Evolutionary conservation across 805 yeast species (phyloP), one percentile per base, ranked within the genome.

Genomic region (Sugiyamaella smithiae): DNA sequence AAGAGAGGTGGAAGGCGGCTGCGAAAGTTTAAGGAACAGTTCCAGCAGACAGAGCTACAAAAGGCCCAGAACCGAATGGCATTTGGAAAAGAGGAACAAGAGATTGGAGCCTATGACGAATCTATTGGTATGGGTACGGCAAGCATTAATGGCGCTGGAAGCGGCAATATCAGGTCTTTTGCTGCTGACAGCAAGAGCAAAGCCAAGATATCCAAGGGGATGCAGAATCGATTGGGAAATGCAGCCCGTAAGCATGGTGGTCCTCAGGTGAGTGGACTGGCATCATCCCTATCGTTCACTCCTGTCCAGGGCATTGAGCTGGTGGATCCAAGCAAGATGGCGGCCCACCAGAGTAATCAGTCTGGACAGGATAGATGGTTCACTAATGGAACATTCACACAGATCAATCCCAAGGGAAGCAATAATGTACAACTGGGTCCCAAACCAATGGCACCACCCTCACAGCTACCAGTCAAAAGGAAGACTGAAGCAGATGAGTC

Each of bases 1-100:
- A 86, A 83, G 57, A 73, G 99, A 58, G 97, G 95, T 1, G 99
- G 99, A 0, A 72, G 81, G 55, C 70, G 91, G 48, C 75, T 85
- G 57, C 73, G 96, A 44, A 89, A 88, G 65, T 76, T 80, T 70
- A 88, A 87, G 64, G 86, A 88, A 61, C 81, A 86, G 60, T 82
- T 84, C 67, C 83, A 82, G 59, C 76, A 85, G 75, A 84, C 96
- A 0, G 95, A 89, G 47, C 63, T 86, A 38, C 81, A 89, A 29
- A 84, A 81, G 55, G 85, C 95, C 2, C 96, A 88, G 59, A 89
- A 91, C 63, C 78, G 85, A 60, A 76, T 90, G 79, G 84, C 75
- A 36, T 90, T 91, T 68, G 97, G 95, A 5, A 76, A 82, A 57
- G 72, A 75, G 53, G 96, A 88, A 61, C 75, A 82, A 1, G 89